Base-by-base conservation (phyloP, 805 yeast genomes). In the Kazachstania kunashirensis region DNA sequence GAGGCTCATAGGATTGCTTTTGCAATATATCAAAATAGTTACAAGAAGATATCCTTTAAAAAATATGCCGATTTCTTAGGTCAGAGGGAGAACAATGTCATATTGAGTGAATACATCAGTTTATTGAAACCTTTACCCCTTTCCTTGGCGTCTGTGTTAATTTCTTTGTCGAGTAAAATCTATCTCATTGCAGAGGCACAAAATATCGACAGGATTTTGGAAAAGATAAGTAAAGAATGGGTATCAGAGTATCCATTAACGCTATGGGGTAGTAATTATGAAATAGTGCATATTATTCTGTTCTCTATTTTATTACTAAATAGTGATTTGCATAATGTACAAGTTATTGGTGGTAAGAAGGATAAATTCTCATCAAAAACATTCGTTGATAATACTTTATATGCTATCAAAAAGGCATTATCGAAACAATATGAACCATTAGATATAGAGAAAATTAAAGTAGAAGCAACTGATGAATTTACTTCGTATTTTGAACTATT, bases 121-220 rank as follows among this genome's bases (percentile, higher is more conserved):
- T 43, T 67, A 12, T 63, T 70, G 36, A 49, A 56, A 28, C 71
- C 71, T 36, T 60, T 69, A 55, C 67, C 68, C 33, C 48, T 63
- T n/a, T 71, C 73, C 39, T 59, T 84, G 31, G 60, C 83, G 29
- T 55, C 58, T 2, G 65, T 85, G 1, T 66, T 85, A 13, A 62
- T 85, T 23, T 56, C 57, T 31, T 61, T 84, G 23, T 84, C 94
- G 46, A 67, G 70, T 26, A 72, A 68, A 45, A 52, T 84, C n/a
- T 80, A 79, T 57, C 67, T 85, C 48, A 75, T 75, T 50, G 95
- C 89, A 6, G 95, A 85, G 59, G 76, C 92, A 3, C 88, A 81
- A 48, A 81, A 79, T 49, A 75, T 84, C 36, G 92, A 84, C 57
- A 68, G 83, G 33, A 70, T 84, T 21, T 61, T 85, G 38, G 78